These are phyloP conservation scores for Tetrahymena malaccensis DNA, from an alignment of 73 alveolate genomes.

Conservation along the genomic window DNA sequence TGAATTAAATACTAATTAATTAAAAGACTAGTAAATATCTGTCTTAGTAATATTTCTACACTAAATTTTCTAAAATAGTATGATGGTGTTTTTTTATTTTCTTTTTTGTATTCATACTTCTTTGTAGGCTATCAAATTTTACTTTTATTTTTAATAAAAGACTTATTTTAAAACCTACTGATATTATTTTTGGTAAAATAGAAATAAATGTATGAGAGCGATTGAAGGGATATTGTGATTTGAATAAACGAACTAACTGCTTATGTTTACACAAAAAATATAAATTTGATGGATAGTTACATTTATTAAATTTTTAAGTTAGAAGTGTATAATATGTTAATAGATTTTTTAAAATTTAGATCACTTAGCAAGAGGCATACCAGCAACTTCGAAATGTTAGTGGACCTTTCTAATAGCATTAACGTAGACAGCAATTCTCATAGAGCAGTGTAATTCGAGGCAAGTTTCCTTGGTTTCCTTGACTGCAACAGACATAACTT, in stretches of 20 bases:
- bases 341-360: not conserved
- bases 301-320: not conserved
- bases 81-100: too few relatives aligned
- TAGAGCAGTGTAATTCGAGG: conserved; percentile 18
- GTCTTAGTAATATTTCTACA: too few relatives aligned
- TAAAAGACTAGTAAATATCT: too few relatives aligned
- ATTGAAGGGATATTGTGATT: not conserved
- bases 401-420: conserved; percentile 35
- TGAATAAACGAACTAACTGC: not conserved
- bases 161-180: not conserved
- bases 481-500: conserved; percentile 69
- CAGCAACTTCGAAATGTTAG: conserved; percentile 34
- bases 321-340: not conserved
- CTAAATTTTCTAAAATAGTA: too few relatives aligned
- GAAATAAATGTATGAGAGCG: not conserved
- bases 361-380: conserved; percentile 7
- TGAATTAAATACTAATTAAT: too few relatives aligned
- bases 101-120: too few relatives aligned
- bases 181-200: not conserved
- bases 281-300: not conserved
- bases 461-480: conserved; percentile 44
- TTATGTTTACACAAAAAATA: not conserved
- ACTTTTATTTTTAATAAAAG: not conserved
- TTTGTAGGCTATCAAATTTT: too few relatives aligned
- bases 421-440: conserved; percentile 74